phyloP scores from a whole-genome alignment of 1,284 basidiomycete species.

The Irpex sp. region DNA sequence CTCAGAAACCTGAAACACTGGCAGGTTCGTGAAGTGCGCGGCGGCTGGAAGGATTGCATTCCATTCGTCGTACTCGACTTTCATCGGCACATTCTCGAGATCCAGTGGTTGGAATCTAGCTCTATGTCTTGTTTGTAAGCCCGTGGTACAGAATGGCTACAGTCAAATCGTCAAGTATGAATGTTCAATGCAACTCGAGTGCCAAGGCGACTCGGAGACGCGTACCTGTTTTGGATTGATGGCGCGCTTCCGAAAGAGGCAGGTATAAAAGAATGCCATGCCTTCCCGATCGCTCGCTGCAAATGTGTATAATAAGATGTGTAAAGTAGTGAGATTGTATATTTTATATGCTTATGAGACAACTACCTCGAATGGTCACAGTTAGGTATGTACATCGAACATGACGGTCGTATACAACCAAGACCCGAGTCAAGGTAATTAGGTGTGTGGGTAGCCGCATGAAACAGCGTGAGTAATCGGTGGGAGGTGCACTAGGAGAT shows the following conservation, averaged over 20 bases:
- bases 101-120: too few species aligned
- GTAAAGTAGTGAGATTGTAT: neutral
- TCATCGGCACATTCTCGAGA: too few species aligned
- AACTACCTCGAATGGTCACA: neutral
- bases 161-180: too few species aligned
- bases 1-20: too few species aligned
- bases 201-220: too few species aligned
- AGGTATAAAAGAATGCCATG: neutral
- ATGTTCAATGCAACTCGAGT: too few species aligned
- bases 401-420: neutral
- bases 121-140: too few species aligned
- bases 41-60: too few species aligned
- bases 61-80: too few species aligned
- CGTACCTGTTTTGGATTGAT: neutral
- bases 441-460: neutral
- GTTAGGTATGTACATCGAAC: neutral
- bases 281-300: neutral
- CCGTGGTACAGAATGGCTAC: too few species aligned
- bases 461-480: neutral
- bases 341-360: neutral
- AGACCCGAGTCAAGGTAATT: neutral
- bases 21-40: too few species aligned
- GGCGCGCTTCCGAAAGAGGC: neutral
- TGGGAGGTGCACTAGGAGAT: neutral
- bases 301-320: too few species aligned